A percentile compares a stretch with the other conserved stretches of the same genome.
Evolutionary conservation across 1,284 basidiomycete genomes (phyloP).

Genomic region (Polyporus tsugae): DNA sequence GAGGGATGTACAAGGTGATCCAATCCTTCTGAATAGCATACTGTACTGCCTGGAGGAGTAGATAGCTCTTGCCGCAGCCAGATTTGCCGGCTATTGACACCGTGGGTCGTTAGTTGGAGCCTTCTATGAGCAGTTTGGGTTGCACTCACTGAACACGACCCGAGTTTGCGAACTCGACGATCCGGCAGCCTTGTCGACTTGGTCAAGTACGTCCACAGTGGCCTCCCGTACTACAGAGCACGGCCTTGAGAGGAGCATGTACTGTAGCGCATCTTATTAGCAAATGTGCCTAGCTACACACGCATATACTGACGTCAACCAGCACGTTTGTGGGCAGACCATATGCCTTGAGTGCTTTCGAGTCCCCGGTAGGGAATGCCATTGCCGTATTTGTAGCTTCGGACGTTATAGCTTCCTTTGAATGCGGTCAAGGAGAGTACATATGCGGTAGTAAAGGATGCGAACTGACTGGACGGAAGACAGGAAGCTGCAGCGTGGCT

Average conservation of each 20-base stretch:
- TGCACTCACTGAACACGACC: slow-evolving; percentile 67
- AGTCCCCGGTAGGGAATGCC: slow-evolving; percentile 51
- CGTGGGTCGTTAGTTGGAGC: slow-evolving; percentile 2
- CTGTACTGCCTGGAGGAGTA: slow-evolving; percentile 84
- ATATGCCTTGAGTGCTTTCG: slow-evolving; percentile 63
- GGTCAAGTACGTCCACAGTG: slow-evolving; percentile 61
- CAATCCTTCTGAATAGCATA: slow-evolving; percentile 78
- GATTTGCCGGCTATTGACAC: slow-evolving; percentile 66
- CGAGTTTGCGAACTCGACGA: slow-evolving; percentile 57
- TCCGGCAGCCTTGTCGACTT: slow-evolving; percentile 54
- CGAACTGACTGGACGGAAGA: slow-evolving; percentile 52
- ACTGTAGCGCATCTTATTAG: slow-evolving; percentile 49
- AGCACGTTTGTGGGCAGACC: slow-evolving; percentile 72
- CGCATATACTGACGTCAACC: slow-evolving; percentile 59
- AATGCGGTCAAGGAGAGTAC: neutral
- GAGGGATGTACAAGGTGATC: slow-evolving; percentile 91
- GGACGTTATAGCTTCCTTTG: slow-evolving; percentile 48
- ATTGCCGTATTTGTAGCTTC: slow-evolving; percentile 51
- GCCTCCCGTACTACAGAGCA: slow-evolving; percentile 72
- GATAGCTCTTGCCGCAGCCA: slow-evolving; percentile 87
- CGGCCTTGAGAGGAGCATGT: slow-evolving; percentile 68
- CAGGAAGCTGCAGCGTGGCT: slow-evolving; percentile 44
- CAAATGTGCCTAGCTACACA: neutral
- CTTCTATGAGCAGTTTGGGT: neutral
- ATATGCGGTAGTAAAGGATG: neutral